A percentile compares a stretch with the other conserved stretches of the same genome.
phyloP scores from a whole-genome alignment of 1,284 basidiomycete genomes.

The Cutaneotrichosporon arboriforme region DNA sequence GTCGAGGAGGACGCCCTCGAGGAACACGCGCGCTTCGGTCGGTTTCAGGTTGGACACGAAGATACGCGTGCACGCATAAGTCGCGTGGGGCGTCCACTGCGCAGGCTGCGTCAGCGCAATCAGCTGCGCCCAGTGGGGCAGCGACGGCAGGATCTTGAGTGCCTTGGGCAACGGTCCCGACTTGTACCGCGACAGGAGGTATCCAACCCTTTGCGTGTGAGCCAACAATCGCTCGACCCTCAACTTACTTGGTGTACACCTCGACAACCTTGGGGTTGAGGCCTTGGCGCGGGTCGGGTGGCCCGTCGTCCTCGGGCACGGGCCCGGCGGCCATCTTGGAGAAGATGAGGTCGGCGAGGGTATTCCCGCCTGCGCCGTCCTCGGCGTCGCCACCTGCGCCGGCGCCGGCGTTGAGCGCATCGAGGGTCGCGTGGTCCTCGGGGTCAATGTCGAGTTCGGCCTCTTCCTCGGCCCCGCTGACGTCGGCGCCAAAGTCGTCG shows the following conservation, averaged over 20 bases:
- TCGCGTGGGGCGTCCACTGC: slow-evolving; percentile 93
- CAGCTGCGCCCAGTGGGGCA: slow-evolving; percentile 93
- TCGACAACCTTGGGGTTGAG: slow-evolving; percentile 95
- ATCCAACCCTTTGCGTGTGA: slow-evolving; percentile 61
- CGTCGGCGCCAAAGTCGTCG: slow-evolving; percentile 40
- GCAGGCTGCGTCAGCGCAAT: slow-evolving; percentile 88
- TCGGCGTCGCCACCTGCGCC: slow-evolving; percentile 19
- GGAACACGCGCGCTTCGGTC: slow-evolving; percentile 86
- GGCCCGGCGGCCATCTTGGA: slow-evolving; percentile 72
- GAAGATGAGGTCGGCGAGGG: slow-evolving; percentile 93
- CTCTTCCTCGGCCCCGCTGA: slow-evolving; percentile 51
- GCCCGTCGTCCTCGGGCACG: slow-evolving; percentile 52
- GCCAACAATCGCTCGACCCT: neutral
- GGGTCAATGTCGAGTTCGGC: slow-evolving; percentile 72
- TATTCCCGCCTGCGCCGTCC: slow-evolving; percentile 58
- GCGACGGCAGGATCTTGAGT: slow-evolving; percentile 96
- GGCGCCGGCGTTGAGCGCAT: slow-evolving; percentile 54
- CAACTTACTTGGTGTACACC: slow-evolving; percentile 80
- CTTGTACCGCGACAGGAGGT: slow-evolving; percentile 83
- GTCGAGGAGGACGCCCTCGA: slow-evolving; percentile 86
- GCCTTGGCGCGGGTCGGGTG: slow-evolving; percentile 80
- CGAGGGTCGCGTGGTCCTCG: slow-evolving; percentile 74
- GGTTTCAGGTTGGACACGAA: slow-evolving; percentile 98
- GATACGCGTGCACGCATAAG: slow-evolving; percentile 87
- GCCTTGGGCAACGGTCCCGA: slow-evolving; percentile 94